phyloP scores from a whole-genome alignment of 306 rosid genomes.

The Cucurbita pepo region DNA sequence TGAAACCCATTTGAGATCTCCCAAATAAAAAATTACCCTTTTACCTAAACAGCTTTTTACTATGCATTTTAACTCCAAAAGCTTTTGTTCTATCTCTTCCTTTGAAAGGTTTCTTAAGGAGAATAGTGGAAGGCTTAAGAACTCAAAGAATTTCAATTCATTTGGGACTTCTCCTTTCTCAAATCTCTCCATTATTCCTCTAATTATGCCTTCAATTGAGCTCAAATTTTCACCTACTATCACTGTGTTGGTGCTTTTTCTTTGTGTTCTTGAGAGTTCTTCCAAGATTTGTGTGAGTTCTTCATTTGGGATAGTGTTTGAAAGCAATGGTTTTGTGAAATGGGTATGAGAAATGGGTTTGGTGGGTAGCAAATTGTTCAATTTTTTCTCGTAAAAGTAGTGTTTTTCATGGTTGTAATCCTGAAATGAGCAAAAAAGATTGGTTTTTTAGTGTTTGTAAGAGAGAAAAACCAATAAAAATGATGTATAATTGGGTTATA shows the following conservation, averaged over 20 bases:
- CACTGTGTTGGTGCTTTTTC: constrained; percentile 35
- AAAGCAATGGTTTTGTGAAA: constrained; percentile 10
- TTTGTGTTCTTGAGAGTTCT: constrained; percentile 29
- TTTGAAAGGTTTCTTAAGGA: constrained; percentile 36
- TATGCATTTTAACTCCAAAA: constrained; percentile 46
- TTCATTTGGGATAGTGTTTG: constrained; percentile 13
- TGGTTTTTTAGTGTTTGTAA: neutral
- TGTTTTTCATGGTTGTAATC: constrained; percentile 7
- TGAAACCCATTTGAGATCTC: constrained; percentile 64
- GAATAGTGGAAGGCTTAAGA: constrained; percentile 53
- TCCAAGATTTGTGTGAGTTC: constrained; percentile 38
- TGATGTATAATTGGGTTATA: neutral
- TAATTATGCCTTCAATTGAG: constrained; percentile 27
- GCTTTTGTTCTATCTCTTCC: constrained; percentile 52
- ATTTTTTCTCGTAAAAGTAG: constrained; percentile 1
- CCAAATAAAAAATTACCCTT: constrained; percentile 64
- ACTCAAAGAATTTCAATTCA: constrained; percentile 31
- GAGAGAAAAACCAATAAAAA: no score
- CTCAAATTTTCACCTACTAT: constrained; percentile 47
- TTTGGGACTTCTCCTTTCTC: constrained; percentile 42
- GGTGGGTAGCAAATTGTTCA: neutral
- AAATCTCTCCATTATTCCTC: constrained; percentile 51
- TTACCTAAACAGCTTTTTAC: constrained; percentile 50
- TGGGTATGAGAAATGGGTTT: neutral
- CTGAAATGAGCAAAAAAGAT: neutral